A percentile compares a stretch with the other conserved stretches of the same genome.
These are phyloP conservation scores for Ceratobasidium sp. DNA, from an alignment of 1,284 basidiomycete genomes.

Conservation along the genomic window DNA sequence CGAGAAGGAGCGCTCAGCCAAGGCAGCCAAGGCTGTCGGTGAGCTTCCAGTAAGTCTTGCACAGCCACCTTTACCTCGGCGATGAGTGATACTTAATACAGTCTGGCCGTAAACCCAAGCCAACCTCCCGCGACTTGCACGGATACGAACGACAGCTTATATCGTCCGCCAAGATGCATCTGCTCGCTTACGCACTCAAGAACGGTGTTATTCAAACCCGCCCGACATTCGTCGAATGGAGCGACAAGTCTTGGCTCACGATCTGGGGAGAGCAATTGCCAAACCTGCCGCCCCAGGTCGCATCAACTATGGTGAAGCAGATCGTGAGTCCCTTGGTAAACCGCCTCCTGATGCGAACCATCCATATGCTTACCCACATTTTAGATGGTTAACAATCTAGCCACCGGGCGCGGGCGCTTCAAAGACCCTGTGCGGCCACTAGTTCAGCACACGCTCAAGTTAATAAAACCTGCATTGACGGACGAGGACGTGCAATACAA, in stretches of 20 bases:
- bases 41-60: neutral
- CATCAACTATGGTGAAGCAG: neutral
- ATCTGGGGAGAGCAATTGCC: neutral
- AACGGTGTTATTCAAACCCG: neutral
- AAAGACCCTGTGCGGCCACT: neutral
- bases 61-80: neutral
- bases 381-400: neutral
- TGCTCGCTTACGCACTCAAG: neutral
- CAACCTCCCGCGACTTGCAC: neutral
- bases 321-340: neutral
- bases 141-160: neutral
- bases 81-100: neutral
- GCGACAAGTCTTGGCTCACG: neutral
- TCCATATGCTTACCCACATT: neutral
- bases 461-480: neutral
- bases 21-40: neutral
- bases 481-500: neutral
- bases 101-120: neutral
- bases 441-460: neutral
- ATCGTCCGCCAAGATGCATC: neutral
- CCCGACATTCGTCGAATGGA: neutral
- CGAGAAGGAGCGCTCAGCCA: neutral
- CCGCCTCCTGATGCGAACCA: too few species aligned
- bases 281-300: neutral
- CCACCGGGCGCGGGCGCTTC: neutral